phyloP scores from a whole-genome alignment of 2,329 filamentous ascomycete genomes.

The Penicillium sp. region DNA sequence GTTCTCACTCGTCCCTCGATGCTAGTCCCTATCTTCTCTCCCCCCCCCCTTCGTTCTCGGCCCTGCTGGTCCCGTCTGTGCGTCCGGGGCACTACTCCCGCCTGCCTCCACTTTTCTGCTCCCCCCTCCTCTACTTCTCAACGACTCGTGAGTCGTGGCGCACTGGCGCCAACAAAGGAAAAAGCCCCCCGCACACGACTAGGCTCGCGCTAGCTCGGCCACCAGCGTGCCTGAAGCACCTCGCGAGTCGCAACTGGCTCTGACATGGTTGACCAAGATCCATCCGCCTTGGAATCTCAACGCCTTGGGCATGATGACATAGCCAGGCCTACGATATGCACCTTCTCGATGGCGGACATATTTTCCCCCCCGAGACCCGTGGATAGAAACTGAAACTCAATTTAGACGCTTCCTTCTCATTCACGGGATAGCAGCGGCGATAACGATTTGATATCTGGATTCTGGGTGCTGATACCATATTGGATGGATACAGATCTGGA shows the following conservation, averaged over 20 bases:
- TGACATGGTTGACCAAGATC: background rate
- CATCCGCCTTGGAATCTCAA: background rate
- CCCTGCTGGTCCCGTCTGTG: slow-evolving; percentile 13
- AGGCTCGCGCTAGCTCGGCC: background rate
- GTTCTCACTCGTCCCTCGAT: background rate
- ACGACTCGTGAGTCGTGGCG: background rate
- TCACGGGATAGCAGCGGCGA: background rate
- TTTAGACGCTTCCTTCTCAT: background rate
- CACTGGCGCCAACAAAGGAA: background rate
- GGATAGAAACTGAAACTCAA: background rate
- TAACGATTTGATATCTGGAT: background rate
- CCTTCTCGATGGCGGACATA: background rate
- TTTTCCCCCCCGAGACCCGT: background rate
- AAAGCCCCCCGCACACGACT: background rate
- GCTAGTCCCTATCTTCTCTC: background rate
- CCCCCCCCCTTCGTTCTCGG: background rate
- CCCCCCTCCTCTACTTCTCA: background rate
- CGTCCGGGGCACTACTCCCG: background rate
- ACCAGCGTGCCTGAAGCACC: background rate
- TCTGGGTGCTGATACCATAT: background rate
- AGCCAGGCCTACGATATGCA: background rate
- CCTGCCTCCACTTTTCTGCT: slow-evolving; percentile 3
- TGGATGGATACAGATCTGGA: background rate
- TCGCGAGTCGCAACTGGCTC: background rate
- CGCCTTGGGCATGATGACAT: background rate